Base-by-base conservation (phyloP, 345 rosid species). In the Hypericum androsaemum region DNA sequence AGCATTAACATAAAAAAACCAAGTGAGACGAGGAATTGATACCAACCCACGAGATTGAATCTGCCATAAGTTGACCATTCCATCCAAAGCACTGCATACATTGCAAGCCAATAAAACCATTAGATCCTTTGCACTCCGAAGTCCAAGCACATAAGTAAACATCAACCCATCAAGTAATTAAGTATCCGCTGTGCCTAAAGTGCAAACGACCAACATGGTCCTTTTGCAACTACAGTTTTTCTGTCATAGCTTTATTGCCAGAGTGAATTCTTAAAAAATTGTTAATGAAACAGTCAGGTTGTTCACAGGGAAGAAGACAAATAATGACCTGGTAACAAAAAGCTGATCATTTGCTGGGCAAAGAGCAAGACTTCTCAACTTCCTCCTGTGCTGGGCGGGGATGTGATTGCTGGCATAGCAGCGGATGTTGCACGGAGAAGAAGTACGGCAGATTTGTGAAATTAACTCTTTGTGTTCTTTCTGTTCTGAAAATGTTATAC, bases 381-480 rank as follows among this genome's bases (percentile, higher is more conserved):
- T 89, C 74, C 97, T 86, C 77, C 80, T 86, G 66, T 89, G 97
- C 82, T 82, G 95, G 70, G 95, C 86, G 15, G 88, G 58, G 61
- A 89, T 66, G 47, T 84, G 82, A 59, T 74, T 80, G 64, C 86
- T 78, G 12, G 78, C 39, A 57, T 79, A 65, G 60, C 88, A 86
- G 54, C 61, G 70, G 32, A 84, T 56, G 41, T 69, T 68, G 63
- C 58, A 48, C 11, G 90, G 80, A 12, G 85, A 58, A 57, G 85
- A 71, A 58, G 73, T 66, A 40, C 69, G 75, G 10, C 74, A 67
- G 63, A 89, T 71, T 64, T 76, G 59, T 16, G 88, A 79, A 67
- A 82, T 80, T 77, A 89, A 68, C 22, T 89, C 95, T 61, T 71
- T 78, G 56, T 84, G 90, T 49, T 76, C 87, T 62, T 74, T 79